Evolutionary conservation across 2,329 filamentous ascomycete species (phyloP).

Genomic region (Leptographium flavum): DNA sequence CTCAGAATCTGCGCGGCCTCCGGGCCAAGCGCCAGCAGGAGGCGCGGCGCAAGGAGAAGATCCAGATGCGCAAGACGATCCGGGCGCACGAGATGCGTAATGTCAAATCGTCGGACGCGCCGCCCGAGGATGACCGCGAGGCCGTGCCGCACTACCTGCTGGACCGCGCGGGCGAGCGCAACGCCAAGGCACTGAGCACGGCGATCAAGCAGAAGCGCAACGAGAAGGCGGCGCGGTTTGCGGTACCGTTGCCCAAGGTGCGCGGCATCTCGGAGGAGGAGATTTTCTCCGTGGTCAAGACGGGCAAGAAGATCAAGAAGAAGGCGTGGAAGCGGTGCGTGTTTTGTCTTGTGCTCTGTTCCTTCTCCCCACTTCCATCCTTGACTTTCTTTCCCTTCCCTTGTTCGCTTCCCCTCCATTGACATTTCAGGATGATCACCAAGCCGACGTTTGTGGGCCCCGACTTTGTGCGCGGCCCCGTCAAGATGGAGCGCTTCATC

Average conservation of each 20-base stretch:
- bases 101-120: conserved; percentile 60
- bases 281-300: conserved; percentile 72
- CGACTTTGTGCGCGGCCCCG: conserved; percentile 79
- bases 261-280: conserved; percentile 89
- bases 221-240: conserved; percentile 89
- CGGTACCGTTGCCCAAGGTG: conserved; percentile 86
- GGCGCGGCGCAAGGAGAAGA: conserved; percentile 93
- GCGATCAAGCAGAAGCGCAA: conserved; percentile 92
- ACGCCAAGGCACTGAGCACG: conserved; percentile 41
- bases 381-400: background rate
- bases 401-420: background rate
- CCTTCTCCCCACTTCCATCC: background rate
- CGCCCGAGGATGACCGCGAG: conserved; percentile 54
- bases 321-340: conserved; percentile 45
- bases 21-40: conserved; percentile 87
- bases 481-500: conserved; percentile 54
- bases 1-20: conserved; percentile 84
- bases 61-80: conserved; percentile 92
- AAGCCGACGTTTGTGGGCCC: conserved; percentile 82
- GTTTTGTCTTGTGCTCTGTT: background rate
- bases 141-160: conserved; percentile 88
- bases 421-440: conserved; percentile 42
- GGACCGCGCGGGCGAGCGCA: conserved; percentile 49
- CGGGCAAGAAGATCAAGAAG: conserved; percentile 53
- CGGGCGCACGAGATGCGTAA: conserved; percentile 92